Percentiles rank a stretch among this genome's conserved stretches.
phyloP scores from a whole-genome alignment of 176 grass and related monocot genomes.

The maize (Zea mays) region DNA sequence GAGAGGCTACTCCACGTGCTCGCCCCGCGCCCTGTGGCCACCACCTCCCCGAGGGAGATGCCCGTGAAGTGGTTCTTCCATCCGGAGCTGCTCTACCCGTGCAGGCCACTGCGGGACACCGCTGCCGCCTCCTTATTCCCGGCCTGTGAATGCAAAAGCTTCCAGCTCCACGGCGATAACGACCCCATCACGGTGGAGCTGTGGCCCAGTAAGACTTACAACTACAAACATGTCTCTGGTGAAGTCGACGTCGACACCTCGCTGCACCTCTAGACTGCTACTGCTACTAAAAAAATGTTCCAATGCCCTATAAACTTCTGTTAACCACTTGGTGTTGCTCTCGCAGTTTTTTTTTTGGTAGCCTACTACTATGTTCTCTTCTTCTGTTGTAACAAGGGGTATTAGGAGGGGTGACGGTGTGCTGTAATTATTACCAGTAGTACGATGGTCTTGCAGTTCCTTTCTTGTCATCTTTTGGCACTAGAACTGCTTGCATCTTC shows the following conservation, averaged over 20 bases:
- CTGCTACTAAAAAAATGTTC: conserved; percentile 37
- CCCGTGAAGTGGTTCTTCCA: conserved; percentile 64
- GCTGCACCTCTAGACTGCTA: conserved; percentile 64
- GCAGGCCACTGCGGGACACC: conserved; percentile 46
- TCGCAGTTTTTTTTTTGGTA: conserved; percentile 43
- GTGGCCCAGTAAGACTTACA: conserved; percentile 46
- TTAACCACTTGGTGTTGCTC: conserved; percentile 38
- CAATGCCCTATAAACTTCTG: conserved; percentile 40
- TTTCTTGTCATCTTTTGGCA: conserved; percentile 40
- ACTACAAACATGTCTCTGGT: conserved; percentile 29
- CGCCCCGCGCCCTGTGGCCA: neutral
- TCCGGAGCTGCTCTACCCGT: conserved; percentile 61
- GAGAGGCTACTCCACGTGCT: conserved; percentile 52
- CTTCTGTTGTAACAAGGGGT: conserved; percentile 47
- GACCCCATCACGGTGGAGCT: conserved; percentile 42
- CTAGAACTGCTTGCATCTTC: conserved; percentile 48
- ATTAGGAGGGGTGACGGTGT: conserved; percentile 25
- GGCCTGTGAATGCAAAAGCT: conserved; percentile 39
- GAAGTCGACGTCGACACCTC: conserved; percentile 79
- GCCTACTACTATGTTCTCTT: conserved; percentile 39
- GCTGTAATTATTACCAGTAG: conserved; percentile 66
- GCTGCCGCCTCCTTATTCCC: conserved; percentile 34
- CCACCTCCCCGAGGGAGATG: conserved; percentile 21
- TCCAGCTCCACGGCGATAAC: conserved; percentile 23
- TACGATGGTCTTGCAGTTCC: conserved; percentile 38